These are phyloP conservation scores for Suillus paluster DNA, from an alignment of 768 basidiomycete species.

Conservation along the genomic window DNA sequence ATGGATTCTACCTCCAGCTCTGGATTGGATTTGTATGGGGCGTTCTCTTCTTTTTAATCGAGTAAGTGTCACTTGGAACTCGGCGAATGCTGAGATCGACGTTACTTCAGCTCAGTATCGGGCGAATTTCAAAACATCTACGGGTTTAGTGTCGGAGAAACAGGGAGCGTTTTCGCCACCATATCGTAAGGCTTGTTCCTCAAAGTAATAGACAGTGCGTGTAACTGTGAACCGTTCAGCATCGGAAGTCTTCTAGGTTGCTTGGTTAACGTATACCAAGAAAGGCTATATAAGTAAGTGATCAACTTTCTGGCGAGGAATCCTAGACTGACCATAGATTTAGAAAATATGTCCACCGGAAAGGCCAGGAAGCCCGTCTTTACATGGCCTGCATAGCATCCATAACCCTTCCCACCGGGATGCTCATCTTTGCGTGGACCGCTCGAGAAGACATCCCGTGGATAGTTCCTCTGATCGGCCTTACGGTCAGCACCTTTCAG, in stretches of 20 bases:
- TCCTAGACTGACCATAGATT: constrained; percentile 30
- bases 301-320: background rate
- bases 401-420: constrained; percentile 57
- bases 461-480: constrained; percentile 47
- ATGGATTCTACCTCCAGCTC: constrained; percentile 43
- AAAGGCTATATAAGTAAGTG: constrained; percentile 52
- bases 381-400: constrained; percentile 59
- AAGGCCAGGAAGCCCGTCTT: constrained; percentile 63
- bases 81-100: constrained; percentile 11
- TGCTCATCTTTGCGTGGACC: constrained; percentile 79
- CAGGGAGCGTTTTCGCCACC: constrained; percentile 62
- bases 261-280: constrained; percentile 50
- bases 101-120: constrained; percentile 50
- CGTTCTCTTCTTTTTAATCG: constrained; percentile 68
- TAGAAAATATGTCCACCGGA: constrained; percentile 32
- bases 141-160: constrained; percentile 59
- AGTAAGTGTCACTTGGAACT: constrained; percentile 39
- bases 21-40: constrained; percentile 83
- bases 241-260: constrained; percentile 60
- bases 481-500: constrained; percentile 23
- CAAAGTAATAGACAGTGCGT: background rate
- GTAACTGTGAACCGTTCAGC: constrained; percentile 35
- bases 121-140: constrained; percentile 62
- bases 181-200: constrained; percentile 48
- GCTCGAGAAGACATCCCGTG: constrained; percentile 58